Conservation (phyloP, 2,329 filamentous ascomycete genomes). For the Dactylonectria estremocensis region DNA sequence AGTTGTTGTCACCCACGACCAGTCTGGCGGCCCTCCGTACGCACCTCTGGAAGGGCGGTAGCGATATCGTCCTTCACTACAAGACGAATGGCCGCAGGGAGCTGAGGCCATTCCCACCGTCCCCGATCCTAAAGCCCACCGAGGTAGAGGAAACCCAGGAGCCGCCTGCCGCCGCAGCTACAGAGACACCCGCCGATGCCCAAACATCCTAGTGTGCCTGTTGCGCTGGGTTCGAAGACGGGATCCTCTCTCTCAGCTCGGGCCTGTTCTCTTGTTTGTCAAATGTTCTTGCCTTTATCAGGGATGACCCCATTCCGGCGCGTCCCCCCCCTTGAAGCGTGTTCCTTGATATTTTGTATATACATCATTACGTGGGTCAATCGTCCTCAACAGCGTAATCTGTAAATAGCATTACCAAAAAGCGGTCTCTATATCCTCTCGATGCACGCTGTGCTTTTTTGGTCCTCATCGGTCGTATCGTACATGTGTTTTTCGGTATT, state of each 20-base stretch:
- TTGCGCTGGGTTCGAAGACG: background rate
- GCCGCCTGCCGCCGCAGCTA: constrained; percentile 21
- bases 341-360: constrained; percentile 38
- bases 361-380: constrained; percentile 46
- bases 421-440: constrained; percentile 32
- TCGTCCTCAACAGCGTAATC: constrained; percentile 33
- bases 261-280: background rate
- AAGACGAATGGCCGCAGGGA: constrained; percentile 90
- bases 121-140: constrained; percentile 36
- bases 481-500: constrained; percentile 34
- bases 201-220: constrained; percentile 15
- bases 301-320: constrained; percentile 24
- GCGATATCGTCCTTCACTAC: constrained; percentile 92
- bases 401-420: constrained; percentile 47
- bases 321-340: constrained; percentile 27
- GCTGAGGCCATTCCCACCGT: constrained; percentile 57
- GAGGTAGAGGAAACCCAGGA: constrained; percentile 43
- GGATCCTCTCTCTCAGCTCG: background rate
- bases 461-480: constrained; percentile 31
- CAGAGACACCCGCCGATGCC: constrained; percentile 37
- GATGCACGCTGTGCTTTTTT: constrained; percentile 26
- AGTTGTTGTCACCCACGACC: constrained; percentile 85
- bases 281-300: constrained; percentile 6
- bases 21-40: constrained; percentile 93
- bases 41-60: constrained; percentile 95